phyloP scores from a whole-genome alignment of 805 yeast genomes.

The Pichia membranifaciens region DNA sequence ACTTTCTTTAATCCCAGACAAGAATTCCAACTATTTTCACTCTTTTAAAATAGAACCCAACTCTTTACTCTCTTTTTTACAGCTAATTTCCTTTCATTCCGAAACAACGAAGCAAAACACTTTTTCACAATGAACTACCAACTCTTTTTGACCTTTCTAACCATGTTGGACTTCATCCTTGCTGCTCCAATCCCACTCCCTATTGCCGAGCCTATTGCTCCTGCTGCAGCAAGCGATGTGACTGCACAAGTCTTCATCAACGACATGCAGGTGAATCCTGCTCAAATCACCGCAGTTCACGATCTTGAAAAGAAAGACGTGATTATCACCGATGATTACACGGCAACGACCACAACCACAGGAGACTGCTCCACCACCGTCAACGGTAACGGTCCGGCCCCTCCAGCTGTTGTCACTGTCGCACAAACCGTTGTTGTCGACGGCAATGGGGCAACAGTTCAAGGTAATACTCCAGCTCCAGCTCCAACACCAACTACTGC shows the following conservation, averaged over 20 bases:
- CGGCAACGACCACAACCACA: constrained; percentile 2
- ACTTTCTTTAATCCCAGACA: constrained; percentile 1
- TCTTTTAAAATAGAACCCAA: not conserved
- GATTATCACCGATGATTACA: not conserved
- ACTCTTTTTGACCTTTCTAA: constrained; percentile 4
- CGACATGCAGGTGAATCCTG: not conserved
- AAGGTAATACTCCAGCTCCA: not conserved
- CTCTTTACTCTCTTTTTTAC: constrained; percentile 6
- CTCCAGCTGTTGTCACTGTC: constrained; percentile 8
- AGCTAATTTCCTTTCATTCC: not conserved
- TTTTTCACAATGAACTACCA: constrained; percentile 7
- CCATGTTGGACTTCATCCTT: not conserved
- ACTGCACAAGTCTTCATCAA: constrained; percentile 3
- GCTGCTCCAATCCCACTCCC: constrained; percentile 19
- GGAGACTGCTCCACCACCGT: constrained; percentile 1
- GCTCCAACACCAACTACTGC: not conserved
- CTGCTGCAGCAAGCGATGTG: constrained; percentile 23
- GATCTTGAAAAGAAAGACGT: not conserved
- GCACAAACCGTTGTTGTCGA: constrained; percentile 7
- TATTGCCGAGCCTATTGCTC: constrained; percentile 19
- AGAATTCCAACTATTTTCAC: constrained; percentile 2
- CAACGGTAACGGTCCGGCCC: constrained; percentile 12
- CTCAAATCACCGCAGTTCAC: not conserved
- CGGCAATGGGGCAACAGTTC: constrained; percentile 10
- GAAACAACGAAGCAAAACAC: not conserved